Evolutionary conservation across 202 grass and related monocot genomes (phyloP).

Genomic region (Miscanthus sacchariflorus): DNA sequence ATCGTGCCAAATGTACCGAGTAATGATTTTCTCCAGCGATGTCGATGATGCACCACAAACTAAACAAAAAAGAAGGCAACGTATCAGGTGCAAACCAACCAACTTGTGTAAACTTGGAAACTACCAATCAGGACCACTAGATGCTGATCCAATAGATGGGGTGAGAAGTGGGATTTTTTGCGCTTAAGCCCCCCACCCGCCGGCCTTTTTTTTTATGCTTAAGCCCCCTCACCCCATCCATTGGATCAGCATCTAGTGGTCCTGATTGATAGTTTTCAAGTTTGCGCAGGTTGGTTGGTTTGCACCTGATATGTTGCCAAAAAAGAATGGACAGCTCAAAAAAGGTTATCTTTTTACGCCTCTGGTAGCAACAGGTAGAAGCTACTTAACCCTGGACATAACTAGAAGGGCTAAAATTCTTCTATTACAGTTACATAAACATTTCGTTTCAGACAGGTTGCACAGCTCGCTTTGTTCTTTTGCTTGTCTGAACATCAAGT

Average conservation of each 20-base stretch:
- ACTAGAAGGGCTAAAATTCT: constrained; percentile 20
- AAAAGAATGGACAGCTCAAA: neutral
- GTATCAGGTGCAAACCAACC: too few relatives aligned
- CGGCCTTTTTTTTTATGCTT: too few relatives aligned
- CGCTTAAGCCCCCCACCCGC: too few relatives aligned
- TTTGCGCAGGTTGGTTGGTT: too few relatives aligned
- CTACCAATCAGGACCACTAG: too few relatives aligned
- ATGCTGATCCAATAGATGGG: too few relatives aligned
- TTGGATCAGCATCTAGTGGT: too few relatives aligned
- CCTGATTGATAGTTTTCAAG: too few relatives aligned
- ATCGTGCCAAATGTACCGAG: neutral
- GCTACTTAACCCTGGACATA: neutral
- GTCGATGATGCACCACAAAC: neutral
- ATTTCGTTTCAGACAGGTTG: neutral
- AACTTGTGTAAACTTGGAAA: too few relatives aligned
- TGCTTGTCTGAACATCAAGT: neutral
- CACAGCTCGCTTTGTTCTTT: neutral
- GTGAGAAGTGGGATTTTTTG: too few relatives aligned
- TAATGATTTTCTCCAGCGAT: neutral
- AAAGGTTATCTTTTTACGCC: neutral
- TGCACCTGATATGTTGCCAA: too few relatives aligned
- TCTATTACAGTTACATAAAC: neutral
- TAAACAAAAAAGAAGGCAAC: constrained; percentile 12
- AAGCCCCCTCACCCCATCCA: too few relatives aligned
- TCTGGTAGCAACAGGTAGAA: neutral